These are phyloP conservation scores for Cercophora scortea DNA, from an alignment of 495 filamentous ascomycete species.

Conservation along the genomic window DNA sequence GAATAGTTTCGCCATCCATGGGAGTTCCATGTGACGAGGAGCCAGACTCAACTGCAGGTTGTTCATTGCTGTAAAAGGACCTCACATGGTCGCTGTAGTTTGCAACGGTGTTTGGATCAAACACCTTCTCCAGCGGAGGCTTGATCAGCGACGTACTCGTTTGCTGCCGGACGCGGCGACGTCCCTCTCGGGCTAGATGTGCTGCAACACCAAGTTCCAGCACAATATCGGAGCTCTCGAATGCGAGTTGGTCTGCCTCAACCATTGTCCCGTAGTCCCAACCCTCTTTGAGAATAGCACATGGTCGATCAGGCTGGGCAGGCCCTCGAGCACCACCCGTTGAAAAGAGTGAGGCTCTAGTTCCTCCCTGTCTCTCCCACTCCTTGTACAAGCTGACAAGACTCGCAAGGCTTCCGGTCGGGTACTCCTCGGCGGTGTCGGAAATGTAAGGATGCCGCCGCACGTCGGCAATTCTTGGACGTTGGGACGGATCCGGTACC, in stretches of 20 bases:
- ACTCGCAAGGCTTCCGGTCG: slow-evolving; percentile 3
- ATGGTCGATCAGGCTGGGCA: no score
- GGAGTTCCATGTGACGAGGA: neutral
- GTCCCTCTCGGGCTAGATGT: neutral
- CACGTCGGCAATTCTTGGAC: slow-evolving; percentile 5
- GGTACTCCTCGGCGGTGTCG: slow-evolving; percentile 6
- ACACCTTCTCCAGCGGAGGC: slow-evolving; percentile 7
- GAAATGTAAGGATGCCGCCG: slow-evolving; percentile 7
- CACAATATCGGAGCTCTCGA: neutral
- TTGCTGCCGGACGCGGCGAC: neutral
- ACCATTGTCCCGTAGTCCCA: neutral
- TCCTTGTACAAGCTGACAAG: slow-evolving; percentile 9
- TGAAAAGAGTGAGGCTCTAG: slow-evolving; percentile 8
- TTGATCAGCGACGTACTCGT: slow-evolving; percentile 3
- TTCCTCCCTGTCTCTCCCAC: slow-evolving; percentile 9
- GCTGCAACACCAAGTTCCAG: neutral
- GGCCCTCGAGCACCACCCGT: slow-evolving; percentile 7
- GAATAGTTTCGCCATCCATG: neutral
- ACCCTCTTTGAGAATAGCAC: neutral
- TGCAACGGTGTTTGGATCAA: slow-evolving; percentile 10
- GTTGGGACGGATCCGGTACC: slow-evolving; percentile 7
- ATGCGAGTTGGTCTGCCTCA: neutral
- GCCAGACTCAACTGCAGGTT: neutral
- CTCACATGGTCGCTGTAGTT: slow-evolving; percentile 8
- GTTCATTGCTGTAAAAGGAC: slow-evolving; percentile 2